Evolutionary conservation across 2,329 filamentous ascomycete species (phyloP).

Genomic region (Drechslerella coelobrocha): DNA sequence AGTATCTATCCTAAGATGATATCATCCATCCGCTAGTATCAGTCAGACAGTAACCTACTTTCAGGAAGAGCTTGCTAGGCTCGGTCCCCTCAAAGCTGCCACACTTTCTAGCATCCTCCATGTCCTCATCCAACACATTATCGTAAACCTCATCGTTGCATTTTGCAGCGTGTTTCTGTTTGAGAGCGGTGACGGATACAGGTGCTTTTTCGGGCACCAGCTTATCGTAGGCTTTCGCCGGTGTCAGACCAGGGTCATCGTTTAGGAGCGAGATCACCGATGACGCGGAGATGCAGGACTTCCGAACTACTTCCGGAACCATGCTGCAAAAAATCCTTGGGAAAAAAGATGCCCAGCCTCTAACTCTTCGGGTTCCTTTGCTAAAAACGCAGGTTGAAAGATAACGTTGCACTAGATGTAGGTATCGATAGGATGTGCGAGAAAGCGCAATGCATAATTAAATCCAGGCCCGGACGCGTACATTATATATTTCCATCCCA

Average conservation of each 20-base stretch:
- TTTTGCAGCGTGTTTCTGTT: slow-evolving; percentile 39
- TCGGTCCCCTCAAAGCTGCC: slow-evolving; percentile 71
- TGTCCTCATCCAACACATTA: slow-evolving; percentile 58
- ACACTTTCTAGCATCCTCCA: slow-evolving; percentile 66
- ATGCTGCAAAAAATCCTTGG: slow-evolving; percentile 7
- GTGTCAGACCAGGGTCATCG: slow-evolving; percentile 25
- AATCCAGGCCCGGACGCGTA: too few relatives aligned
- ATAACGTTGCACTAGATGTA: too few relatives aligned
- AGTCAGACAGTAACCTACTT: slow-evolving; percentile 58
- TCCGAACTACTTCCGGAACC: slow-evolving; percentile 23
- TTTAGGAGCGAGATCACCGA: slow-evolving; percentile 43
- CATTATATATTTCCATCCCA: too few relatives aligned
- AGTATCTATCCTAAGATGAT: background rate
- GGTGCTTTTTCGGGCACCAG: slow-evolving; percentile 19
- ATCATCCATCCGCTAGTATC: too few relatives aligned
- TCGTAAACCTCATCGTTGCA: slow-evolving; percentile 16
- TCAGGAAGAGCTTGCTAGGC: slow-evolving; percentile 73
- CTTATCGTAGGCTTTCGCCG: slow-evolving; percentile 37
- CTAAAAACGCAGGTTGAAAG: too few relatives aligned
- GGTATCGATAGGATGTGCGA: too few relatives aligned
- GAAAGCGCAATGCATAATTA: too few relatives aligned
- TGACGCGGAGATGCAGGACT: slow-evolving; percentile 10
- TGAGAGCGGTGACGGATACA: slow-evolving; percentile 13
- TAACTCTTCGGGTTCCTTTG: too few relatives aligned
- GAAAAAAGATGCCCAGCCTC: too few relatives aligned